phyloP scores from a whole-genome alignment of 148 eudicot species.

The Rhododendron ferrugineum region DNA sequence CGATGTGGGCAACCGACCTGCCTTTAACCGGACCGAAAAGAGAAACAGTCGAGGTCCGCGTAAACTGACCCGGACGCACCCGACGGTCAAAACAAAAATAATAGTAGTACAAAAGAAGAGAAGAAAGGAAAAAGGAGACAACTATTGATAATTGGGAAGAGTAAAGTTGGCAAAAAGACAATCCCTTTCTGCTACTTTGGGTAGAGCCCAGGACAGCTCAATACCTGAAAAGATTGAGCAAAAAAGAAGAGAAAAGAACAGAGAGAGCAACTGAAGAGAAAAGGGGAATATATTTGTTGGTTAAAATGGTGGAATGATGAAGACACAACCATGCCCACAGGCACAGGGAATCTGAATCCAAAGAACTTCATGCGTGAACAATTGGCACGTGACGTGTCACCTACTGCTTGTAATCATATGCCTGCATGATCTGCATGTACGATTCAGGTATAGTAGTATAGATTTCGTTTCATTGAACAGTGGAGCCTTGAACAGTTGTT shows the following conservation, averaged over 20 bases:
- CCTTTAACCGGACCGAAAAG: too few relatives aligned
- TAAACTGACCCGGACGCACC: background rate
- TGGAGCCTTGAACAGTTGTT: too few relatives aligned
- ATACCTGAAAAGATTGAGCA: background rate
- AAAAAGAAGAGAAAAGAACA: background rate
- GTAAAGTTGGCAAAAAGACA: background rate
- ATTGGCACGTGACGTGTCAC: slow-evolving; percentile 12
- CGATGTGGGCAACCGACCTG: too few relatives aligned
- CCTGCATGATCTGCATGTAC: background rate
- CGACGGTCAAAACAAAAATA: background rate
- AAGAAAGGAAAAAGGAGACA: background rate
- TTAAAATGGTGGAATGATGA: slow-evolving; percentile 11
- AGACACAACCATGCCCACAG: background rate
- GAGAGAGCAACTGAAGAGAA: background rate
- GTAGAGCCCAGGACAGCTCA: background rate
- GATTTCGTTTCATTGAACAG: background rate
- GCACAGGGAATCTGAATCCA: slow-evolving; percentile 3
- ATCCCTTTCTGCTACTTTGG: background rate
- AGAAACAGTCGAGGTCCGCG: too few relatives aligned
- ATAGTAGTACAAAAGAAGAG: too few relatives aligned
- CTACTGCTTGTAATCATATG: background rate
- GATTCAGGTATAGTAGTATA: background rate
- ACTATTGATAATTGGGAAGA: background rate
- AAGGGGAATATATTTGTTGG: background rate
- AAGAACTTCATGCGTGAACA: background rate